These are phyloP conservation scores for Buddleja alternifolia DNA, from an alignment of 257 asterid species.

Conservation along the genomic window DNA sequence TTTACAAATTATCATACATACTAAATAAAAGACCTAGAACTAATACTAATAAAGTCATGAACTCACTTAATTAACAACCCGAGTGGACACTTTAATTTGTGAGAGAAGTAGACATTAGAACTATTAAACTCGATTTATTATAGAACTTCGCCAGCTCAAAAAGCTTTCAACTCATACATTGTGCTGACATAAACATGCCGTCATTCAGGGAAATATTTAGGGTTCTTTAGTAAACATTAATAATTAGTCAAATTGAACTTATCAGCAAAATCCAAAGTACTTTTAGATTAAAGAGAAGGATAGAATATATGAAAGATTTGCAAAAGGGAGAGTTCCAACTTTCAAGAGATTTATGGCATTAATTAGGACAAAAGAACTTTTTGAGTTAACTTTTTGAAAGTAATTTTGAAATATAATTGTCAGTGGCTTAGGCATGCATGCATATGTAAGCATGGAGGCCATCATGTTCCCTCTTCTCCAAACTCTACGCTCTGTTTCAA, in stretches of 20 bases:
- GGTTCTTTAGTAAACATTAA: slow-evolving; percentile 16
- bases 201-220: slow-evolving; percentile 33
- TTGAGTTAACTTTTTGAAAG: slow-evolving; percentile 8
- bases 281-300: background rate
- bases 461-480: slow-evolving; percentile 68
- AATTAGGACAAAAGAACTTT: background rate
- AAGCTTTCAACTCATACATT: too few species aligned
- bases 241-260: background rate
- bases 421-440: slow-evolving; percentile 32
- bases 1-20: too few species aligned
- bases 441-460: slow-evolving; percentile 64
- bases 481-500: slow-evolving; percentile 45
- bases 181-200: slow-evolving; percentile 54
- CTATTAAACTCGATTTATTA: too few species aligned
- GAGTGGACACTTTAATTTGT: too few species aligned
- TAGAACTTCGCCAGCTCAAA: too few species aligned
- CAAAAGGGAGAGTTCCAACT: slow-evolving; percentile 26
- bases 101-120: too few species aligned
- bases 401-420: slow-evolving; percentile 19
- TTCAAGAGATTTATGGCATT: slow-evolving; percentile 39
- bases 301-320: slow-evolving; percentile 20
- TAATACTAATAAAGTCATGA: too few species aligned
- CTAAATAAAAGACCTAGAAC: too few species aligned
- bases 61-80: too few species aligned
- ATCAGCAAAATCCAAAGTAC: slow-evolving; percentile 13